Conservation (phyloP, 1,284 basidiomycete genomes). For the Rhodotorula mucilaginosa region DNA sequence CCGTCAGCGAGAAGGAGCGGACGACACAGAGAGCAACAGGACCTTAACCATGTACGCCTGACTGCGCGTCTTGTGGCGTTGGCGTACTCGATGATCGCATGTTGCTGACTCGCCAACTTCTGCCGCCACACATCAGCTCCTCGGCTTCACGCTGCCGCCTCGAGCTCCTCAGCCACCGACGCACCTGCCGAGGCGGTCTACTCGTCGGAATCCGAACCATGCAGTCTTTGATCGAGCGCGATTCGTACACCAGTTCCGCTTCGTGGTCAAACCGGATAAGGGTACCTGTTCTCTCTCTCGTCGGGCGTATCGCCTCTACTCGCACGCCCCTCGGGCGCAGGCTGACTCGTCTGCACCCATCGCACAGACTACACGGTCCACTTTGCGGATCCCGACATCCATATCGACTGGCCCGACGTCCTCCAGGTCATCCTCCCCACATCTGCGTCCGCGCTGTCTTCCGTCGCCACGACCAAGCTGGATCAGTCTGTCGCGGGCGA, state of each 20-base stretch:
- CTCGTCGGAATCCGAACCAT: conserved; percentile 10
- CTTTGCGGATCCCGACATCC: conserved; percentile 69
- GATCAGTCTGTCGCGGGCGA: conserved; percentile 46
- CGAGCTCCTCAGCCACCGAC: conserved; percentile 28
- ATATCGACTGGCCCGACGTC: conserved; percentile 92
- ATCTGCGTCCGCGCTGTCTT: conserved; percentile 49
- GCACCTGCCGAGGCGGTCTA: conserved; percentile 26
- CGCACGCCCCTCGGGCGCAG: too few species aligned
- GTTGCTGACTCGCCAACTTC: background rate
- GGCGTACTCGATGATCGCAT: background rate
- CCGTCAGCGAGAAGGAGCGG: background rate
- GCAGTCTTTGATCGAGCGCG: conserved; percentile 33
- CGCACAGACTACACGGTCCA: conserved; percentile 85
- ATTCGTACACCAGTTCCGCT: conserved; percentile 90
- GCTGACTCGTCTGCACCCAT: background rate
- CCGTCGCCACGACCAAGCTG: conserved; percentile 38
- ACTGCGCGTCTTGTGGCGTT: background rate
- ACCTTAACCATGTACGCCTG: conserved; percentile 20
- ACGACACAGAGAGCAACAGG: conserved; percentile 13
- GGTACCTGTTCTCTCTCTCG: conserved; percentile 10
- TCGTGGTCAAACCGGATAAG: conserved; percentile 77
- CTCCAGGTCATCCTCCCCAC: conserved; percentile 90
- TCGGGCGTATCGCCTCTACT: background rate
- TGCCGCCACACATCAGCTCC: conserved; percentile 31
- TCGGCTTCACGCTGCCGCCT: conserved; percentile 43